These are phyloP conservation scores for Drosera spatulata DNA, from an alignment of 179 eudicot species.

Conservation along the genomic window DNA sequence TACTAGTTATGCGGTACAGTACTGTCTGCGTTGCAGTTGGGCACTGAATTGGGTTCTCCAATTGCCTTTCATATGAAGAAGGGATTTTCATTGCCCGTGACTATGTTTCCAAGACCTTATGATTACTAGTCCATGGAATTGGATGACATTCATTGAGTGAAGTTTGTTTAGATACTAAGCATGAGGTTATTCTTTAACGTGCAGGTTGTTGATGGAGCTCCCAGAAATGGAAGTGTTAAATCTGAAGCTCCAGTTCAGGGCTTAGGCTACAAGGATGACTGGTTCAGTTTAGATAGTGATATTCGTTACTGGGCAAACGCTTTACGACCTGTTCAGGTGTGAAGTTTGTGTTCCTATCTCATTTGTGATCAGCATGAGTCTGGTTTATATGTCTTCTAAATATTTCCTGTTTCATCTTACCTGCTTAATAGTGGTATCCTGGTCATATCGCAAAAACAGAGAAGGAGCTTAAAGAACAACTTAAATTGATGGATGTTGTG, in stretches of 20 bases:
- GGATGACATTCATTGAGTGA: neutral
- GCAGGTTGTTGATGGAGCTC: constrained; percentile 75
- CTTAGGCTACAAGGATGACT: constrained; percentile 40
- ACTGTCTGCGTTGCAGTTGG: no score
- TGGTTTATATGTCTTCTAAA: neutral
- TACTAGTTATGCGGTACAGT: no score
- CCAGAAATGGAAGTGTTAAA: constrained; percentile 25
- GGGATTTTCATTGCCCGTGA: no score
- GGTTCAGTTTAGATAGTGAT: constrained; percentile 68
- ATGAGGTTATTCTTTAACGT: neutral
- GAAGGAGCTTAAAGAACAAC: constrained; percentile 90
- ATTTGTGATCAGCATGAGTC: neutral
- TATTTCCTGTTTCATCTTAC: constrained; percentile 1
- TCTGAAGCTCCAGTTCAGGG: constrained; percentile 13
- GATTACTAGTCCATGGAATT: no score
- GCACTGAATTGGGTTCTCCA: no score
- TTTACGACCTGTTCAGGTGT: constrained; percentile 91
- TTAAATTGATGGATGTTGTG: constrained; percentile 96
- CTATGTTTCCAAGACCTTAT: no score
- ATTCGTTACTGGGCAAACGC: constrained; percentile 80
- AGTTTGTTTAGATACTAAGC: no score
- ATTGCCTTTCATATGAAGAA: no score
- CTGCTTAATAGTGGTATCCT: constrained; percentile 76
- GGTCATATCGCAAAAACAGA: constrained; percentile 99
- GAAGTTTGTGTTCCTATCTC: neutral